Percentiles rank a stretch among this genome's conserved stretches.
These are phyloP conservation scores for Barbatosphaeria neglecta DNA, from an alignment of 495 filamentous ascomycete species.

Conservation along the genomic window DNA sequence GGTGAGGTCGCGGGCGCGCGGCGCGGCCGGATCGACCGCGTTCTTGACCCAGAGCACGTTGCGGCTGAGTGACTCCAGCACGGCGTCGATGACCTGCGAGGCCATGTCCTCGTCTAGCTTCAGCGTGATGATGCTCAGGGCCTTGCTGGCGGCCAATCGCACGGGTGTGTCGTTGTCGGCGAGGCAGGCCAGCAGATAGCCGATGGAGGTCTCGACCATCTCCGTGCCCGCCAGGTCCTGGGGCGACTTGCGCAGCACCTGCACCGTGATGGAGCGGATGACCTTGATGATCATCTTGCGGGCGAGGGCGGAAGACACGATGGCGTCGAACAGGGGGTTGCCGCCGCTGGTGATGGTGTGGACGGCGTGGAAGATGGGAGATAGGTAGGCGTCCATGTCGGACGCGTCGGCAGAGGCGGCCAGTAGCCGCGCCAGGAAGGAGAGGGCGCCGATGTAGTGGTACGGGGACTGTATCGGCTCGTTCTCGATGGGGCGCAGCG, in stretches of 20 bases:
- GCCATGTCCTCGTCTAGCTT: conserved; percentile 71
- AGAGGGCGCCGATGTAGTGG: conserved; percentile 59
- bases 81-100: conserved; percentile 71
- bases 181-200: conserved; percentile 52
- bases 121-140: conserved; percentile 71
- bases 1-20: conserved; percentile 48
- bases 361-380: conserved; percentile 35
- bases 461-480: conserved; percentile 24
- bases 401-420: conserved; percentile 35
- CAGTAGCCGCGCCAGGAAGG: conserved; percentile 64
- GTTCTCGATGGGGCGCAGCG: conserved; percentile 30
- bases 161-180: conserved; percentile 83
- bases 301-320: conserved; percentile 60
- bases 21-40: conserved; percentile 14
- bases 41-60: conserved; percentile 55
- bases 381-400: conserved; percentile 38
- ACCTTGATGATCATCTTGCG: conserved; percentile 76
- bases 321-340: conserved; percentile 28
- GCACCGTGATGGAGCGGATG: conserved; percentile 54
- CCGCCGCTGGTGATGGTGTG: conserved; percentile 29
- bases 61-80: conserved; percentile 60
- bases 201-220: conserved; percentile 64
- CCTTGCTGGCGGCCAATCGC: conserved; percentile 82
- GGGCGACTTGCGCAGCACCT: conserved; percentile 38
- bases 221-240: conserved; percentile 36